A percentile compares a stretch with the other conserved stretches of the same genome.
Evolutionary conservation across 148 eudicot genomes (phyloP).

Genomic region (Fallopia convolvulus): DNA sequence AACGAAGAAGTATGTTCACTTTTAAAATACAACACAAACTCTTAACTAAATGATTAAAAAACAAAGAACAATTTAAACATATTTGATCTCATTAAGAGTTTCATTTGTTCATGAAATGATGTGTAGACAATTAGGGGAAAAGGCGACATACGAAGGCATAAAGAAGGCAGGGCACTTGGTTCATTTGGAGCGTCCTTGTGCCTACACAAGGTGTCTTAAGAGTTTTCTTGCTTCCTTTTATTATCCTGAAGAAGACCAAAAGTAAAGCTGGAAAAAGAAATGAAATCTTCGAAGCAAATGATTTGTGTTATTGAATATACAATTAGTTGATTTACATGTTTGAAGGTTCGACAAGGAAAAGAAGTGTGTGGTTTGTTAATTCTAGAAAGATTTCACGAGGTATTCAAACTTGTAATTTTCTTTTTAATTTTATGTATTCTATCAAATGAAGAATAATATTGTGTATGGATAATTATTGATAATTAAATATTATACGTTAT

Average conservation of each 20-base stretch:
- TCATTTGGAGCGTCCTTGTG: constrained; percentile 75
- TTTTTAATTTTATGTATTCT: too few species aligned
- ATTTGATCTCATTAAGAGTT: background rate
- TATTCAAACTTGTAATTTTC: too few species aligned
- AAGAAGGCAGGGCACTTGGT: constrained; percentile 82
- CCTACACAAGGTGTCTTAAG: constrained; percentile 59
- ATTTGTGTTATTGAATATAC: background rate
- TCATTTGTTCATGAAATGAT: background rate
- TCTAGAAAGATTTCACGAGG: too few species aligned
- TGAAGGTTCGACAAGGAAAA: too few species aligned
- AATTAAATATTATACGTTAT: too few species aligned
- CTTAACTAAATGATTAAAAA: too few species aligned
- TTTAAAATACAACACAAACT: background rate
- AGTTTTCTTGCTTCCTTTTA: constrained; percentile 56
- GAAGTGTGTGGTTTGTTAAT: too few species aligned
- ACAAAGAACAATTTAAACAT: background rate
- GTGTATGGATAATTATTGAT: too few species aligned
- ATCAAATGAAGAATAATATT: too few species aligned
- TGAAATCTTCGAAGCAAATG: background rate
- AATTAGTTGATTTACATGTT: too few species aligned
- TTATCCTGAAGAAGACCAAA: constrained; percentile 10
- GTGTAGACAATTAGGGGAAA: constrained; percentile 69
- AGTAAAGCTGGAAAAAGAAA: background rate
- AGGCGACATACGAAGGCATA: constrained; percentile 51
- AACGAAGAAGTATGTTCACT: constrained; percentile 66